Evolutionary conservation across 331 rosid species (phyloP).

Genomic region (Quercus lobata): DNA sequence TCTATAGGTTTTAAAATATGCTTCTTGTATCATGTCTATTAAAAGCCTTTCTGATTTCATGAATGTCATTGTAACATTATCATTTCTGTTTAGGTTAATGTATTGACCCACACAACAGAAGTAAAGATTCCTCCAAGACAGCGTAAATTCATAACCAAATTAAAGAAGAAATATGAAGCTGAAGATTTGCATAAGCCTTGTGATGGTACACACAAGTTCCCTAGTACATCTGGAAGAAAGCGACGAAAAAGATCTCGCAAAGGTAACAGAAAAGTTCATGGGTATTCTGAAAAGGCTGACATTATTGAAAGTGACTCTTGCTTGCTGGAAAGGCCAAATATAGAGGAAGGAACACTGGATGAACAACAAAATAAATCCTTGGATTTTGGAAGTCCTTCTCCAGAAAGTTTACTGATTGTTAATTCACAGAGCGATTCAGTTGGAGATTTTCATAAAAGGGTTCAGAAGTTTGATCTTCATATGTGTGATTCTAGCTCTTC

Average conservation of each 20-base stretch:
- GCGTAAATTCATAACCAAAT: slow-evolving; percentile 29
- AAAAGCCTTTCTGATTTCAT: not conserved
- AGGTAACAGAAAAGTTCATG: slow-evolving; percentile 13
- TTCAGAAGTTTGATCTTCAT: not conserved
- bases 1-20: not conserved
- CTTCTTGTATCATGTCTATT: not conserved
- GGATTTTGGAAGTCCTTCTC: not conserved
- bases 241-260: not conserved
- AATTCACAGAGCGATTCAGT: not conserved
- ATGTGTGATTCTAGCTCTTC: not conserved
- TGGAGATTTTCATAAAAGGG: not conserved
- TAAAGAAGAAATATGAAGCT: slow-evolving; percentile 36
- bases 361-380: slow-evolving; percentile 8
- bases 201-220: slow-evolving; percentile 11
- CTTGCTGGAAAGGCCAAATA: slow-evolving; percentile 14
- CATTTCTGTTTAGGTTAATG: slow-evolving; percentile 48
- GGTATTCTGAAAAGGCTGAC: slow-evolving; percentile 14
- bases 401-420: not conserved
- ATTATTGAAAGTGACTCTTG: slow-evolving; percentile 11
- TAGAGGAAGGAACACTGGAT: slow-evolving; percentile 20
- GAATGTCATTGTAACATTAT: slow-evolving; percentile 3
- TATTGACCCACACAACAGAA: slow-evolving; percentile 51
- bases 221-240: slow-evolving; percentile 4
- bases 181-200: slow-evolving; percentile 31
- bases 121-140: slow-evolving; percentile 38